These are phyloP conservation scores for Alternaria sp. DNA, from an alignment of 2,329 filamentous ascomycete genomes.

Conservation along the genomic window DNA sequence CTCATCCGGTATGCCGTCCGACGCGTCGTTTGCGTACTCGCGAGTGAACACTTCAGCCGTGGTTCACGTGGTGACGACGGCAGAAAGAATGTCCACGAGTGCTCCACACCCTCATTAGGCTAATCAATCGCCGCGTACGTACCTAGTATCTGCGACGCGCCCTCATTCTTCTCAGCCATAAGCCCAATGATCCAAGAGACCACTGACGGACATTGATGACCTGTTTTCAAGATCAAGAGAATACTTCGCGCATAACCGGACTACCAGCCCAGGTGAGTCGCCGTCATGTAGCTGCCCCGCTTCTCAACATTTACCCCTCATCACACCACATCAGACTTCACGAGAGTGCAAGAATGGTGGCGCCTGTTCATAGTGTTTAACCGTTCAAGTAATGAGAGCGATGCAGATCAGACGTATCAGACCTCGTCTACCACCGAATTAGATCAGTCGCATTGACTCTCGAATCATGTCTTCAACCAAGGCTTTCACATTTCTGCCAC, in stretches of 20 bases:
- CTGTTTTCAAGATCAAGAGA: slow-evolving; percentile 2
- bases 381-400: slow-evolving; percentile 12
- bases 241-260: slow-evolving; percentile 4
- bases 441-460: slow-evolving; percentile 10
- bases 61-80: slow-evolving; percentile 22
- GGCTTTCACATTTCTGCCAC: slow-evolving; percentile 70
- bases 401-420: slow-evolving; percentile 13
- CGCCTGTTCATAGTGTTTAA: slow-evolving; percentile 1
- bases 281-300: slow-evolving; percentile 26
- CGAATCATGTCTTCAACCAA: slow-evolving; percentile 43
- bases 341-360: slow-evolving; percentile 5
- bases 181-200: slow-evolving; percentile 3
- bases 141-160: slow-evolving; percentile 11
- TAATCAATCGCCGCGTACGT: slow-evolving; percentile 34
- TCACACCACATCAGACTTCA: slow-evolving; percentile 15
- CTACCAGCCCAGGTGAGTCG: slow-evolving; percentile 28
- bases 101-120: slow-evolving; percentile 43
- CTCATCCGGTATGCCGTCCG: slow-evolving; percentile 31
- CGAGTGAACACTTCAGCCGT: slow-evolving; percentile 20
- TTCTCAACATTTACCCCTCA: slow-evolving; percentile 26
- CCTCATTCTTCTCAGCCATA: slow-evolving; percentile 2
- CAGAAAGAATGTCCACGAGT: slow-evolving; percentile 19
- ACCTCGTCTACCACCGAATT: background rate
- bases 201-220: slow-evolving; percentile 8
- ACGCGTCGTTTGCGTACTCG: slow-evolving; percentile 22